Evolutionary conservation across 768 basidiomycete genomes (phyloP).

Genomic region (Cubamyces sp.): DNA sequence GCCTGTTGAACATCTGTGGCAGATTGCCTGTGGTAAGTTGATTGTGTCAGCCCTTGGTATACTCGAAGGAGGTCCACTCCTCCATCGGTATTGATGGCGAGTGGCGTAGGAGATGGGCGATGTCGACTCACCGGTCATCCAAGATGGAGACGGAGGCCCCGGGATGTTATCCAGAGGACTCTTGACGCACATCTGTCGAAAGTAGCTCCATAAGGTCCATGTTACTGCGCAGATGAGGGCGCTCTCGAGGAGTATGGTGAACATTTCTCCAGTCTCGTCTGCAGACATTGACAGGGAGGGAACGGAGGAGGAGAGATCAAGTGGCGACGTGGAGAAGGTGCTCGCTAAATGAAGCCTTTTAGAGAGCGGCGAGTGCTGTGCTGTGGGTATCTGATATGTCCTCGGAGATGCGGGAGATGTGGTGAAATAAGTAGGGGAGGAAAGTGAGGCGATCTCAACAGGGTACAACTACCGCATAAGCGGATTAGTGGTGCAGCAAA

Average conservation of each 20-base stretch:
- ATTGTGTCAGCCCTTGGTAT: not conserved
- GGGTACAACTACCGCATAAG: constrained; percentile 7
- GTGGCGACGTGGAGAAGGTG: not conserved
- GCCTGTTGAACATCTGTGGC: constrained; percentile 20
- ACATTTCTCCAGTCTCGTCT: constrained; percentile 13
- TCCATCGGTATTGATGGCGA: not conserved
- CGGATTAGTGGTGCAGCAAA: not conserved
- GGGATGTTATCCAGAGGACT: constrained; percentile 23
- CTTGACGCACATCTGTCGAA: constrained; percentile 18
- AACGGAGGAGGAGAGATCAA: constrained; percentile 14
- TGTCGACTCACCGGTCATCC: constrained; percentile 21
- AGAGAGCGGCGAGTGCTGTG: constrained; percentile 13
- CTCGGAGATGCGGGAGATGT: constrained; percentile 22
- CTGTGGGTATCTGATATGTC: constrained; percentile 16
- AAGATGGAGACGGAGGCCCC: constrained; percentile 23
- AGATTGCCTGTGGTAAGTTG: constrained; percentile 11
- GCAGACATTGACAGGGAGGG: constrained; percentile 5
- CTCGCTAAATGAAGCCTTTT: constrained; percentile 16
- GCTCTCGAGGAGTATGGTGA: constrained; percentile 21
- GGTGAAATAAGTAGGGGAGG: not conserved
- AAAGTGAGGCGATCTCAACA: not conserved
- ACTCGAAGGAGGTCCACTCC: not conserved
- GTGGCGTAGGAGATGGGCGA: not conserved
- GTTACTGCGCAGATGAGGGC: constrained; percentile 21
- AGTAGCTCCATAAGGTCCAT: constrained; percentile 22